Conservation (phyloP, 179 eudicot genomes). For the Vitellaria paradoxa region DNA sequence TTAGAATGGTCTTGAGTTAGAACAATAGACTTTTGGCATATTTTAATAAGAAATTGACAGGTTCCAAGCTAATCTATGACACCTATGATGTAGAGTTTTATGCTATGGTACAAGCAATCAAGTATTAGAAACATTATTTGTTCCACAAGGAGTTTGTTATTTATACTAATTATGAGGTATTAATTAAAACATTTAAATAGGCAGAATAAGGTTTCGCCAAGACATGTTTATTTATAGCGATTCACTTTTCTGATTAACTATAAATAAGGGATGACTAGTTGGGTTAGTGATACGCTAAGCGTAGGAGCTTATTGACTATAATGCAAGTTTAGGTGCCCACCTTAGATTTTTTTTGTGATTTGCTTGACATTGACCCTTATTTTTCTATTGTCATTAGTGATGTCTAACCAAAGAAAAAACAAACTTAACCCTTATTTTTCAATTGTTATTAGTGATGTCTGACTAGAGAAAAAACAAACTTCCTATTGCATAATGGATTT, state of each 20-base stretch:
- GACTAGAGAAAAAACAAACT: neutral
- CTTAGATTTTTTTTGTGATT: neutral
- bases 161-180: neutral
- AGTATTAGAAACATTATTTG: neutral
- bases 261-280: no score
- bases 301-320: neutral
- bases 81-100: constrained; percentile 4
- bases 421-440: neutral
- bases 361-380: neutral
- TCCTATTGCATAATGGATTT: neutral
- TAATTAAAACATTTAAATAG: neutral
- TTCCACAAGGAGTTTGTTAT: neutral
- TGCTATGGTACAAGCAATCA: neutral
- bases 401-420: fast-evolving
- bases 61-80: neutral
- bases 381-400: neutral
- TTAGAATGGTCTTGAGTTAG: neutral
- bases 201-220: neutral
- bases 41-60: constrained; percentile 5
- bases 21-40: neutral
- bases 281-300: neutral
- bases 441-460: neutral
- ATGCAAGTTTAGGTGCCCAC: neutral
- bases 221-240: neutral
- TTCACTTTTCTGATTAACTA: neutral